phyloP scores from a whole-genome alignment of 305 asterid species.

The Fraxinus platypoda region DNA sequence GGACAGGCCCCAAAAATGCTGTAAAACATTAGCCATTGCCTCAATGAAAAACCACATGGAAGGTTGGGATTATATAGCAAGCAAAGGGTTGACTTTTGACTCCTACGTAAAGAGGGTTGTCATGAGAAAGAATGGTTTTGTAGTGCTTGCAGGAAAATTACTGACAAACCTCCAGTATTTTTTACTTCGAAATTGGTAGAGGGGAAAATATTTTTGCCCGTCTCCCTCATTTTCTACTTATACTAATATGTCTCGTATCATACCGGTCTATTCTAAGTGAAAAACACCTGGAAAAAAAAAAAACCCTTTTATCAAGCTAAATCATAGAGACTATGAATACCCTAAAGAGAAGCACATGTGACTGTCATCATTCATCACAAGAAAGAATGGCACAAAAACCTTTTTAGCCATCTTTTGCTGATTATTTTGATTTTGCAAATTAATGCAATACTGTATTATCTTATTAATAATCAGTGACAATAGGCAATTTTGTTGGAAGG shows the following conservation, averaged over 20 bases:
- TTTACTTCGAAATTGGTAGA: constrained; percentile 13
- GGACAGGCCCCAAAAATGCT: constrained; percentile 40
- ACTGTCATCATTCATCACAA: constrained; percentile 21
- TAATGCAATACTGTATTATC: constrained; percentile 8
- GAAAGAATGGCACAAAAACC: not conserved
- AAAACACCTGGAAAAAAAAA: not conserved
- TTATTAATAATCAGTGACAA: not conserved
- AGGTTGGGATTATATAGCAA: constrained; percentile 38
- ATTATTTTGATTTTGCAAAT: constrained; percentile 23
- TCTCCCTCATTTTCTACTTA: constrained; percentile 9
- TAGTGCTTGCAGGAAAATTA: constrained; percentile 13
- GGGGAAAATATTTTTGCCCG: not conserved
- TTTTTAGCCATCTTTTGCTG: constrained; percentile 21
- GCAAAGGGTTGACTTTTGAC: constrained; percentile 15
- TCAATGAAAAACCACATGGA: constrained; percentile 28
- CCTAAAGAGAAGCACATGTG: constrained; percentile 21
- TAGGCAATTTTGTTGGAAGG: not conserved
- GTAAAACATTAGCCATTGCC: constrained; percentile 41
- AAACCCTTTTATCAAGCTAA: constrained; percentile 8
- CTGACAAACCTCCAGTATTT: constrained; percentile 12
- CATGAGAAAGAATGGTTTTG: constrained; percentile 19
- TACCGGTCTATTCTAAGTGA: constrained; percentile 6
- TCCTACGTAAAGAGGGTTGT: constrained; percentile 12
- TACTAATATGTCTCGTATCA: not conserved
- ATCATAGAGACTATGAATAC: not conserved